A percentile compares a stretch with the other conserved stretches of the same genome.
Conservation (phyloP, 371 early-diverging fungal species). For the Mucor velutinosus region DNA sequence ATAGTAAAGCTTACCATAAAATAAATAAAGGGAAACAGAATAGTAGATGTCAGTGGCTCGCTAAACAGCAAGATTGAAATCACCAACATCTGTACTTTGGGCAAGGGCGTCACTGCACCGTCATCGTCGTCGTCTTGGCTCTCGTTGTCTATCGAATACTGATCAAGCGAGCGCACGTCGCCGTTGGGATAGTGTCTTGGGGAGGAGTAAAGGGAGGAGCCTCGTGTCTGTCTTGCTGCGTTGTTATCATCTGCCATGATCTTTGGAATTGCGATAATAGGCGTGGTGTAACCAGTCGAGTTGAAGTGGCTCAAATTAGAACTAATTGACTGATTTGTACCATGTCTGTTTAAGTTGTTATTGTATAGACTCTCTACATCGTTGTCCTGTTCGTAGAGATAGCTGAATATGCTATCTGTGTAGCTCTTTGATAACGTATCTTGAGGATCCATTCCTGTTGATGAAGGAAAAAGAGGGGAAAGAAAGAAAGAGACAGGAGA, state of each 20-base stretch:
- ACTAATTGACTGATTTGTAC: conserved; percentile 4
- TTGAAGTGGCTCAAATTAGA: conserved; percentile 2
- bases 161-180: not conserved
- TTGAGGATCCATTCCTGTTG: conserved; percentile 5
- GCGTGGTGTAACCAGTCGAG: not conserved
- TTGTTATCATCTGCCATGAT: not conserved
- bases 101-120: conserved; percentile 21
- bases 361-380: not conserved
- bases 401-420: conserved; percentile 37
- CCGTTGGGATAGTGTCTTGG: not conserved
- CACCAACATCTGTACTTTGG: conserved; percentile 48
- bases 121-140: not conserved
- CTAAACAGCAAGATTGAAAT: conserved; percentile 63
- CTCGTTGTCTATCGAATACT: conserved; percentile 8
- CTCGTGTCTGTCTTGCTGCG: not conserved
- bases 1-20: conserved; percentile 47
- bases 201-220: not conserved
- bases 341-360: not conserved
- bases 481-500: not conserved
- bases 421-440: conserved; percentile 35
- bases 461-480: conserved; percentile 2
- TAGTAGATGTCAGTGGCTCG: conserved; percentile 68
- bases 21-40: conserved; percentile 70
- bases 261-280: not conserved
- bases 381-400: not conserved